Base-by-base conservation (phyloP, 2,329 filamentous ascomycete genomes). In the Epichloe sp. region DNA sequence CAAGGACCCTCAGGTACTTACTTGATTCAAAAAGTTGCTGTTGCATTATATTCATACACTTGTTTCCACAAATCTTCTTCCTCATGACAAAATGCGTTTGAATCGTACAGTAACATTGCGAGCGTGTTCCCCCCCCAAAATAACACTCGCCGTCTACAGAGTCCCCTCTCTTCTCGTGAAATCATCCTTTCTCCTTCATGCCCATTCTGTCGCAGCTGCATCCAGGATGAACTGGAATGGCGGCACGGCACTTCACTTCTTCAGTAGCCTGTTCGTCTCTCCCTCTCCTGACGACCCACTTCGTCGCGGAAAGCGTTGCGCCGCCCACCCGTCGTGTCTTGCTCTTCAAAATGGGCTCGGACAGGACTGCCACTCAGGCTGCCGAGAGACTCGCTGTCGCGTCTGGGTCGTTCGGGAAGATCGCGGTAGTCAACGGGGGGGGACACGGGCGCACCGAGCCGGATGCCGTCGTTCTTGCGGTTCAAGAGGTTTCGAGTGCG, bases 221-320 rank as follows among this genome's bases (percentile, higher is more conserved):
- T 43, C 19, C 19, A 43, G 17, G 41, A 19, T 21, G 8, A 17
- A 6, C 12, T 21, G 41, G 41, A 8, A 43, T 6, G 41, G 21
- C 41, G 19, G 11, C 15, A 14, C 41, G 11, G 5, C 41, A 19
- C n/a, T n/a, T 14, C 11, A 3, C 19, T 43, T n/a, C 11, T 1
- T 43, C 35, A 43, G 26, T 36, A 12, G 12, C 7, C 38, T 10
- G 23, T n/a, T 8, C 42, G 48, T 45, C 52, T 51, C 49, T 51
- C 49, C 8, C 52, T 40, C 10, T 73, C 61, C 62, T 78, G 74
- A 56, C 75, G 68, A 53, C 59, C 64, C 56, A 78, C 52, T 64
- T 78, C 75, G 4, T 77, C 73, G 1, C 73, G 65, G 61, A 78
- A 78, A 5, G 65, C 61, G 49, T 78, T 78, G 34, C 61, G 57